Evolutionary conservation across 2,329 filamentous ascomycete species (phyloP), one percentile per base, ranked within the genome.

Genomic region (Sarocladium brachiariae): DNA sequence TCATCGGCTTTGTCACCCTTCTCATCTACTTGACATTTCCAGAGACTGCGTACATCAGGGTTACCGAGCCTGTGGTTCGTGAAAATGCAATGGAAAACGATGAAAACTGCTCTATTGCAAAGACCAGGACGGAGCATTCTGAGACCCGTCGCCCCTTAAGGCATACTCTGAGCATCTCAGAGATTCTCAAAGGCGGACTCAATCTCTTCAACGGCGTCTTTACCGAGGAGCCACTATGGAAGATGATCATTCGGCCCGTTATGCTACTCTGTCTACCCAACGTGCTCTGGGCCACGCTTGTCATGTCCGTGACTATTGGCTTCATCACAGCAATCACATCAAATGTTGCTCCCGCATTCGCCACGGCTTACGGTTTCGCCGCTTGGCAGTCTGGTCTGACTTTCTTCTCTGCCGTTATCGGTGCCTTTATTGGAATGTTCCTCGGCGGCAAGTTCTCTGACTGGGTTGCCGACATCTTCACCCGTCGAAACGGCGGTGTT

Each of bases 241-340:
- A 21, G 16, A 39, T 39, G 37, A 39, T 23, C 6, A 21, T 39
- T 23, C 37, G 37, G 8, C 37, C 37, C 8, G 37, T 39, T 6
- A 63, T 69, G 4, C 59, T 79, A 19, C 67, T 76, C 3, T 54
- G 65, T 13, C 64, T 80, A 2, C 76, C 76, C 6, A 68, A 72
- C 0, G 70, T 80, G 1, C 59, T 78, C 10, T 79, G 75, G 75
- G 73, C 72, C 2, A 72, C 75, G 3, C 59, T 77, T 2, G 71
- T 77, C 23, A 70, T 75, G 65, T 69, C 74, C 2, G 73, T 74
- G 8, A 75, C 74, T 3, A 75, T 78, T 50, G 74, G 74, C 1
- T 77, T 78, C 59, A 59, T 76, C 2, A 71, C 75, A 0, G 75
- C 75, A 27, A 72, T 79, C 8, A 72, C 73, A 0, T 73, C 76